Percentiles rank a stretch among this genome's conserved stretches.
These are phyloP conservation scores for Auricularia cornea DNA, from an alignment of 768 basidiomycete genomes.

Conservation along the genomic window DNA sequence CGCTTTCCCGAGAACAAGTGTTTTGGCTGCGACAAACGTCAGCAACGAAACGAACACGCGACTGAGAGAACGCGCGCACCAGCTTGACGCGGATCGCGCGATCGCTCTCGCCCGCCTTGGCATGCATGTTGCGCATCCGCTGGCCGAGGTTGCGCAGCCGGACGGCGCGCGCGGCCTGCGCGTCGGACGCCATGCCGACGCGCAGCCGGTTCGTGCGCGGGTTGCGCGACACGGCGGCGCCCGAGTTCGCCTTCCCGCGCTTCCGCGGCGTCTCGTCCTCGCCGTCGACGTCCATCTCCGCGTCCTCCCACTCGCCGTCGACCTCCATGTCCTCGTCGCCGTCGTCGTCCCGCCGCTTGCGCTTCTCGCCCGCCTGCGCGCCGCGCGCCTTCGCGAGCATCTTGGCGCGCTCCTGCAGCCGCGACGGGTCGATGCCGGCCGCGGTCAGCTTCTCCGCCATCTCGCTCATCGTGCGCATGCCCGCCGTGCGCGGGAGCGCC, in stretches of 20 bases:
- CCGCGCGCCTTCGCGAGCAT: slow-evolving; percentile 64
- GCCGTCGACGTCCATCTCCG: slow-evolving; percentile 41
- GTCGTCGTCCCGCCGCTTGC: slow-evolving; percentile 49
- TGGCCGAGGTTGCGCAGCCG: slow-evolving; percentile 82
- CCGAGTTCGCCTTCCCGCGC: slow-evolving; percentile 53
- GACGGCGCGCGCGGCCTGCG: slow-evolving; percentile 73
- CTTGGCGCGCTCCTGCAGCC: slow-evolving; percentile 81
- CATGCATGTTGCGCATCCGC: slow-evolving; percentile 76
- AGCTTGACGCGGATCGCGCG: slow-evolving; percentile 74
- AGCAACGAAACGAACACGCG: not conserved
- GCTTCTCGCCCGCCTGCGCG: slow-evolving; percentile 38
- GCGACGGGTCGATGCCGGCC: slow-evolving; percentile 82
- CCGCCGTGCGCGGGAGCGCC: slow-evolving; percentile 62
- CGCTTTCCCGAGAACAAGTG: slow-evolving; percentile 82
- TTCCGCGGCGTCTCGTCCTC: slow-evolving; percentile 48
- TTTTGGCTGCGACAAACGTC: slow-evolving; percentile 51
- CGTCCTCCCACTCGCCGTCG: slow-evolving; percentile 33
- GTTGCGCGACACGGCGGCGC: slow-evolving; percentile 38
- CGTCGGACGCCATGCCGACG: slow-evolving; percentile 70
- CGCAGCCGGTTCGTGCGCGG: slow-evolving; percentile 65
- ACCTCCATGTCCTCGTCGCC: slow-evolving; percentile 51
- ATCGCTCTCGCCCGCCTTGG: slow-evolving; percentile 87
- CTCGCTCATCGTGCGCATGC: slow-evolving; percentile 59
- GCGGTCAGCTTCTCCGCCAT: slow-evolving; percentile 75
- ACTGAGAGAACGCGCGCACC: slow-evolving; percentile 39